Evolutionary conservation across 106 monocot species (phyloP).

Genomic region (Narthecium ossifragum): DNA sequence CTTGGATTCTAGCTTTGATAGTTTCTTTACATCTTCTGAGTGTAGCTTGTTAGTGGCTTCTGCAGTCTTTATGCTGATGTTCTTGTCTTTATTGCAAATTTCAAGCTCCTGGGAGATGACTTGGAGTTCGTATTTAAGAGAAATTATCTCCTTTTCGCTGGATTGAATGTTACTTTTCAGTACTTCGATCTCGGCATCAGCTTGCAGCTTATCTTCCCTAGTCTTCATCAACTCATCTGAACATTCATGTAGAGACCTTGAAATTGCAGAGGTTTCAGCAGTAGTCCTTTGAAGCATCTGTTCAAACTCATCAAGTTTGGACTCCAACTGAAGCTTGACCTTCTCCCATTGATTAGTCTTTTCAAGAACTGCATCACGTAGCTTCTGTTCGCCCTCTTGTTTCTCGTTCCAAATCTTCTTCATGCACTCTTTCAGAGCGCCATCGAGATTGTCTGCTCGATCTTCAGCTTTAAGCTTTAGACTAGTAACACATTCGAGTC

Average conservation of each 20-base stretch:
- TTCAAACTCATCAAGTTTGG: conserved; percentile 34
- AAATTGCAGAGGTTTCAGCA: conserved; percentile 44
- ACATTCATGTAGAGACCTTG: conserved; percentile 57
- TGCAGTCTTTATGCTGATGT: conserved; percentile 50
- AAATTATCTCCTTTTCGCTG: conserved; percentile 53
- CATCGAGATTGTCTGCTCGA: conserved; percentile 40
- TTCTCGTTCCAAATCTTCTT: conserved; percentile 47
- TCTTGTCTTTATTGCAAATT: conserved; percentile 70
- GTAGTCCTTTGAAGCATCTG: conserved; percentile 34
- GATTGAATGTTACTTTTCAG: conserved; percentile 41
- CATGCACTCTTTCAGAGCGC: conserved; percentile 70
- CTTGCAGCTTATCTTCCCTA: conserved; percentile 39
- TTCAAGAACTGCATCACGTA: conserved; percentile 50
- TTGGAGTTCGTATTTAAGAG: conserved; percentile 63
- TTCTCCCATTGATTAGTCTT: conserved; percentile 60
- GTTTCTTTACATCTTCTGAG: conserved; percentile 63
- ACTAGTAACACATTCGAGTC: conserved; percentile 49
- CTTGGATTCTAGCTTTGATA: conserved; percentile 60
- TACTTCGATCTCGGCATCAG: conserved; percentile 47
- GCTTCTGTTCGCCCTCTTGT: conserved; percentile 58
- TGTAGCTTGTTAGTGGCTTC: conserved; percentile 64
- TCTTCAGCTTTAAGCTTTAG: conserved; percentile 49
- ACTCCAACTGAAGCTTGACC: conserved; percentile 34
- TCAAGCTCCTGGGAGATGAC: conserved; percentile 58
- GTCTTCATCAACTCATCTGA: conserved; percentile 41